phyloP scores from a whole-genome alignment of 805 yeast genomes.

The Komagataella populi region DNA sequence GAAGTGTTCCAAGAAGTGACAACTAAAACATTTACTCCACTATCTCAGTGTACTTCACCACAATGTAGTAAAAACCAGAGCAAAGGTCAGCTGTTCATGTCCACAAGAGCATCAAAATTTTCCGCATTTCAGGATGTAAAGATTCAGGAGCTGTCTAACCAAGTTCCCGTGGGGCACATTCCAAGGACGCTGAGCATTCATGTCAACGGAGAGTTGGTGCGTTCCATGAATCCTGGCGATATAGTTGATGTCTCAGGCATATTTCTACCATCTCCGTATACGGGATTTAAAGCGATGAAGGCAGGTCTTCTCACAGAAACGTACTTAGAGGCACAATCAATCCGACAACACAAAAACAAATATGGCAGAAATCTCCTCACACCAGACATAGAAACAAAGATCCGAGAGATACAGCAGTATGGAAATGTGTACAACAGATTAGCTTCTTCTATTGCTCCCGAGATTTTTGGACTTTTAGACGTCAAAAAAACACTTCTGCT shows the following conservation, averaged over 20 bases:
- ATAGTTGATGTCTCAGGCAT: slow-evolving; percentile 88
- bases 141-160: slow-evolving; percentile 87
- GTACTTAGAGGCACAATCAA: slow-evolving; percentile 75
- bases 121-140: slow-evolving; percentile 91
- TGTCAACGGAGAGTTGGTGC: slow-evolving; percentile 83
- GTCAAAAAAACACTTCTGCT: slow-evolving; percentile 82
- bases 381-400: slow-evolving; percentile 38
- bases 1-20: slow-evolving; percentile 94
- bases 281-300: slow-evolving; percentile 83
- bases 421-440: slow-evolving; percentile 72
- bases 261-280: slow-evolving; percentile 87
- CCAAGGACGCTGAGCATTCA: slow-evolving; percentile 82
- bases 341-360: slow-evolving; percentile 80
- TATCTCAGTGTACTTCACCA: slow-evolving; percentile 71
- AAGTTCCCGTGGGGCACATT: slow-evolving; percentile 96
- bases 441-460: slow-evolving; percentile 92
- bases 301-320: slow-evolving; percentile 95
- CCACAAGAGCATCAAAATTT: slow-evolving; percentile 93
- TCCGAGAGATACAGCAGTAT: slow-evolving; percentile 36
- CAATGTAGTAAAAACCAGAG: slow-evolving; percentile 69
- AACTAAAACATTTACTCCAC: slow-evolving; percentile 75
- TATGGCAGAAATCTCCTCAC: slow-evolving; percentile 55
- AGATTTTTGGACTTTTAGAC: slow-evolving; percentile 88
- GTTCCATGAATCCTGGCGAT: slow-evolving; percentile 88
- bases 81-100: slow-evolving; percentile 81